Base-by-base conservation (phyloP, 768 basidiomycete species). In the Pleurotus tuber-regium region DNA sequence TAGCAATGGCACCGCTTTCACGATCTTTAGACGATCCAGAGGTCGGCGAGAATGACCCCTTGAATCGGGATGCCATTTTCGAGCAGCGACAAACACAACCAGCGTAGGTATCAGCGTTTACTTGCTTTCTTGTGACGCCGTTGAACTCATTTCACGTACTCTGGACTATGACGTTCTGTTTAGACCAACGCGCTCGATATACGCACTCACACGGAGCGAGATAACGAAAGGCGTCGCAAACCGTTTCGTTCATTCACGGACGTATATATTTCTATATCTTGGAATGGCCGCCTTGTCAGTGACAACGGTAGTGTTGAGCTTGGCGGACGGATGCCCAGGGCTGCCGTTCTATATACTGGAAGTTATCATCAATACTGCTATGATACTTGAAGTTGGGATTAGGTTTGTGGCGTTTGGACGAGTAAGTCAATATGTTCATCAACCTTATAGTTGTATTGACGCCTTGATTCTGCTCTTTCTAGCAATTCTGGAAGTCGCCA, bases 401-500 rank as follows among this genome's bases (percentile, higher is more conserved):
- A 84, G 97, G 33, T 87, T 98, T 64, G 75, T 98, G 52, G 97
- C 97, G 1, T 89, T 97, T 61, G 96, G 96, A 54, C 80, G 83
- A 68, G 96, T 98, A 61, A 62, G 91, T 74, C n/a, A n/a, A n/a
- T n/a, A n/a, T n/a, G n/a, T n/a, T n/a, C n/a, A n/a, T n/a, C n/a
- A n/a, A n/a, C n/a, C n/a, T n/a, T n/a, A n/a, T n/a, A n/a, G n/a
- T n/a, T n/a, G n/a, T n/a, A n/a, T n/a, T n/a, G n/a, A n/a, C n/a
- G n/a, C n/a, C n/a, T n/a, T n/a, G n/a, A n/a, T n/a, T n/a, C n/a
- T n/a, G n/a, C 18, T n/a, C 41, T 47, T 36, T 33, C 33, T 64
- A 95, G 93, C 89, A 93, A 92, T 97, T 97, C 74, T 95, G 92
- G 92, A 89, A 82, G 65, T 90, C 91, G n/a, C 84, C 86, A 9